These are phyloP conservation scores for Furcasterigmium furcatum DNA, from an alignment of 2,329 filamentous ascomycete species.

Conservation along the genomic window DNA sequence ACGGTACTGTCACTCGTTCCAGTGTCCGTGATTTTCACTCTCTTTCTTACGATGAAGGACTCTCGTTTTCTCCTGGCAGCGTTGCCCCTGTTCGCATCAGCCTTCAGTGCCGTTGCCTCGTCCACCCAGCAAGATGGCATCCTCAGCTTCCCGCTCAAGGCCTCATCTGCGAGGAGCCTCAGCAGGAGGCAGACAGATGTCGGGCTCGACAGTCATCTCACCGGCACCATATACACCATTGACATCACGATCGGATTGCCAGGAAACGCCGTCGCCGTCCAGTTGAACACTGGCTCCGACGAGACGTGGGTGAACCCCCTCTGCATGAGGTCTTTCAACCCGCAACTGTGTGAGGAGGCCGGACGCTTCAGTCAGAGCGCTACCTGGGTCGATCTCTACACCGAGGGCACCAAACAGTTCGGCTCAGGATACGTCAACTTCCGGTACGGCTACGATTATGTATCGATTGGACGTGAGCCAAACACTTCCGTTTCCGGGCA, in stretches of 20 bases:
- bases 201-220: constrained; percentile 17
- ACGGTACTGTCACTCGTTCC: too few species aligned
- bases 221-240: constrained; percentile 31
- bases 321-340: constrained; percentile 26
- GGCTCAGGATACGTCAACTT: constrained; percentile 25
- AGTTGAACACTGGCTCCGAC: constrained; percentile 36
- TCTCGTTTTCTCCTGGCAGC: too few species aligned
- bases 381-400: constrained; percentile 21
- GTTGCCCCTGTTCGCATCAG: too few species aligned
- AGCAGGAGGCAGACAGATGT: constrained; percentile 23
- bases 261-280: constrained; percentile 30
- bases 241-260: constrained; percentile 33
- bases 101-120: too few species aligned
- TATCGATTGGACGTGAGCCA: constrained; percentile 27
- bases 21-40: too few species aligned
- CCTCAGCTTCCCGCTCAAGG: not conserved
- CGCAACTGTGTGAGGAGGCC: constrained; percentile 20
- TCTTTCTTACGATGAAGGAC: too few species aligned
- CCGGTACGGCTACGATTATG: constrained; percentile 28
- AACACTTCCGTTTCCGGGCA: not conserved
- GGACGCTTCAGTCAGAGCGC: constrained; percentile 25
- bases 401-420: constrained; percentile 23
- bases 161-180: not conserved
- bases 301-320: constrained; percentile 40
- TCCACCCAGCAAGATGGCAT: not conserved